Base-by-base conservation (phyloP, 2,329 filamentous ascomycete genomes). In the Grosmannia penicillata region DNA sequence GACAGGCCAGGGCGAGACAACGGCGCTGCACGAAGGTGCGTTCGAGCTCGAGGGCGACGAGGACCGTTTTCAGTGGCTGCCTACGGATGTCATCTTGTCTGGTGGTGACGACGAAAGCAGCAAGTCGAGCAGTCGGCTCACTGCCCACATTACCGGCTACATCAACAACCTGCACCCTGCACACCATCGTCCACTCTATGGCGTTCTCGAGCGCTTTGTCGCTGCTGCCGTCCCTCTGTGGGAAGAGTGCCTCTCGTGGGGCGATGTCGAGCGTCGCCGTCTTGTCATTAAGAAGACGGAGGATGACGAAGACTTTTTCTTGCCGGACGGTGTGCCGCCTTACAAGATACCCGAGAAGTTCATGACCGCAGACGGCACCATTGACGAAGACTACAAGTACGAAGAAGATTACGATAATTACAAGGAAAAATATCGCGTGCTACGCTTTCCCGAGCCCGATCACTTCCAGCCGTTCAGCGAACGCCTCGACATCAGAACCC, bases 131-230 rank as follows among this genome's bases (percentile, higher is more conserved):
- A n/a, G n/a, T n/a, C n/a, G n/a, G n/a, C n/a, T n/a, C n/a, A n/a
- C n/a, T n/a, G 50, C 47, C 9, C 22, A 23, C 13, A 58, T 65
- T 37, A 57, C 54, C 5, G 61, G 59, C 48, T 66, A 66, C 47
- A 55, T 65, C 50, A 66, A 65, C 49, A 64, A 63, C 42, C 49
- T 65, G 5, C 60, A 64, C 45, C 61, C 62, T 2, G 40, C n/a
- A 22, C 15, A 49, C 24, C 49, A 59, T 41, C 36, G 41, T 13
- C 45, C 41, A 3, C 50, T 59, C 10, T 64, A 63, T 42, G 32
- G 27, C 4, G 45, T 53, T 5, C 43, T 63, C 11, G 60, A 61
- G 38, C 47, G 53, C 33, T 47, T 61, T 19, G 50, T 63, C 4
- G 48, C 54, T 6, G 50, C 41, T 2, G 48, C 58, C 1, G 48